These are phyloP conservation scores for Calonectria hongkongensis DNA, from an alignment of 2,329 filamentous ascomycete species.

Conservation along the genomic window DNA sequence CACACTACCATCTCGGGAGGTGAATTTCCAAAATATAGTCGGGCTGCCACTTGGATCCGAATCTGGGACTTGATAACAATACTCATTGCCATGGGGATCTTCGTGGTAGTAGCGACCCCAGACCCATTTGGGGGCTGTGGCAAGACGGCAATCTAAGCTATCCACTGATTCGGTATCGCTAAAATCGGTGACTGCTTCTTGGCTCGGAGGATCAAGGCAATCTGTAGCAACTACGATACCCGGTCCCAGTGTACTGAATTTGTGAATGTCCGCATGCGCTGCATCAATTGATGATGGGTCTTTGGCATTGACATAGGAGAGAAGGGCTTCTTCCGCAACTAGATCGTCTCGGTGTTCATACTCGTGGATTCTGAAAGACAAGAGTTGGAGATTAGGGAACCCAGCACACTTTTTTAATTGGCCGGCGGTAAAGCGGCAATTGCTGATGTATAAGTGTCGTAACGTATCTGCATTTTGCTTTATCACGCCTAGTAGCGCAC, in stretches of 20 bases:
- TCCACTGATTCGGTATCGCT: conserved; percentile 6
- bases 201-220: neutral
- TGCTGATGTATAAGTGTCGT: neutral
- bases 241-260: neutral
- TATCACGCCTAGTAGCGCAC: neutral
- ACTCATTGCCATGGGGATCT: neutral
- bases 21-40: conserved; percentile 5
- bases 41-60: neutral
- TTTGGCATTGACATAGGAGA: neutral
- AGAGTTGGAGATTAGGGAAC: neutral
- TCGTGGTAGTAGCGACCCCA: conserved; percentile 16
- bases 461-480: neutral
- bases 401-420: neutral
- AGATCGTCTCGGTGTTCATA: neutral
- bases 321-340: neutral
- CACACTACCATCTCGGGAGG: neutral
- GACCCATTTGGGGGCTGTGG: neutral
- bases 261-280: too few species aligned
- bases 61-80: conserved; percentile 11
- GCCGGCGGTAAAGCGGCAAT: neutral
- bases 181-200: neutral
- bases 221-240: neutral
- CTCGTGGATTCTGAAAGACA: neutral
- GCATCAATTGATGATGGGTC: neutral
- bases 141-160: neutral